phyloP scores from a whole-genome alignment of 805 yeast genomes.

The Cyberlindnera euphorbiae region DNA sequence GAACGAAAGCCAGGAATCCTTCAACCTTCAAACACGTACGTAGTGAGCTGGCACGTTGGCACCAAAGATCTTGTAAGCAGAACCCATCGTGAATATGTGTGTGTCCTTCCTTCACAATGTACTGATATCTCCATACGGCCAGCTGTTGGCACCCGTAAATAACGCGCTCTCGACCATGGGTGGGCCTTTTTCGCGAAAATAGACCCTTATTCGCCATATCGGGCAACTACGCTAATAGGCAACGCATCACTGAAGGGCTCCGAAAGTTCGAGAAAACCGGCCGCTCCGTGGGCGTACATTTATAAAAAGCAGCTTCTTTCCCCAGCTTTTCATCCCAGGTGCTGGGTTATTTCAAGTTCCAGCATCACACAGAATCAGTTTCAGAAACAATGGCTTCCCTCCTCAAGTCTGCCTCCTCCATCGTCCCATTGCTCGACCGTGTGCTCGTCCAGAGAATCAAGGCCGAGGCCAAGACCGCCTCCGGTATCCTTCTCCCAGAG shows the following conservation, averaged over 20 bases:
- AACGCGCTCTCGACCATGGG: no score
- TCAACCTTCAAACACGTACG: constrained; percentile 19
- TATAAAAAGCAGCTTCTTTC: no score
- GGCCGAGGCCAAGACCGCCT: constrained; percentile 86
- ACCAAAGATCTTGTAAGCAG: constrained; percentile 26
- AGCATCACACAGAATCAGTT: neutral
- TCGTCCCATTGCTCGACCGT: constrained; percentile 93
- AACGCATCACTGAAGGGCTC: no score
- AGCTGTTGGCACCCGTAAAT: neutral
- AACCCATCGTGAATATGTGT: constrained; percentile 18
- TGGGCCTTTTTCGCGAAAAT: no score
- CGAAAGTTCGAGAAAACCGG: constrained; percentile 6
- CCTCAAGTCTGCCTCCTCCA: constrained; percentile 77
- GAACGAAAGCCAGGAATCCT: no score
- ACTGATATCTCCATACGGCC: no score
- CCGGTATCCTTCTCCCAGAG: constrained; percentile 92
- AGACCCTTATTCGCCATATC: no score
- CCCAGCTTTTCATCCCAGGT: no score
- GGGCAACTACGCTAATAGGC: no score
- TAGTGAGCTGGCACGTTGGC: constrained; percentile 27
- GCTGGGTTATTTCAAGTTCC: no score
- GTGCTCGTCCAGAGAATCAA: constrained; percentile 91
- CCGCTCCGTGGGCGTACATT: constrained; percentile 1
- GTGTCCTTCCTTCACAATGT: no score
- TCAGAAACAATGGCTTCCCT: constrained; percentile 41